Conservation (phyloP, 345 rosid species). For the Citrus sp. region DNA sequence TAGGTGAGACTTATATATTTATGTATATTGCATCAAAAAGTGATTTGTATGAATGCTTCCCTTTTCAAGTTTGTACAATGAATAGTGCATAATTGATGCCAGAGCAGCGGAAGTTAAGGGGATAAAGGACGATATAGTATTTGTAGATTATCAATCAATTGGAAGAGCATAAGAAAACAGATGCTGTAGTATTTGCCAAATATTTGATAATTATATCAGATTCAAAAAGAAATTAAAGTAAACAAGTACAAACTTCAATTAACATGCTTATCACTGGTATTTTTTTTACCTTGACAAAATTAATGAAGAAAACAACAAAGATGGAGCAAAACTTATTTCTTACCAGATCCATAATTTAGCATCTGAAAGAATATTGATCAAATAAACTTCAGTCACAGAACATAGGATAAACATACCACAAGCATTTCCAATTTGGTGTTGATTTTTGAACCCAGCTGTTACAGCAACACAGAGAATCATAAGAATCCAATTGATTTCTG, state of each 20-base stretch:
- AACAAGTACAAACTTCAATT: background rate
- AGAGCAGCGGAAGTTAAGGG: too few species aligned
- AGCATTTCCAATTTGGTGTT: conserved; percentile 31
- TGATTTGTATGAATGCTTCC: too few species aligned
- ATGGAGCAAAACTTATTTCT: background rate
- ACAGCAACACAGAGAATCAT: conserved; percentile 29
- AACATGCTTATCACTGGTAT: too few species aligned
- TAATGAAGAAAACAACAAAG: background rate
- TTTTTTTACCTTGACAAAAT: background rate
- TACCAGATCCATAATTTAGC: background rate
- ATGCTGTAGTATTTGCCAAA: background rate
- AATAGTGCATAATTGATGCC: too few species aligned
- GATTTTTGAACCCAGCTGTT: conserved; percentile 24
- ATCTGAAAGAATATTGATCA: background rate
- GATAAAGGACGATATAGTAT: too few species aligned
- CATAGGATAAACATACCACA: conserved; percentile 12
- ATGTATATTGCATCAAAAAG: too few species aligned
- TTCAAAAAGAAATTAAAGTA: background rate
- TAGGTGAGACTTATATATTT: too few species aligned
- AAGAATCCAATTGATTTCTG: conserved; percentile 34
- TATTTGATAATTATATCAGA: background rate
- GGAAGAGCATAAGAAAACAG: too few species aligned
- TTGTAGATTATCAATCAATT: too few species aligned
- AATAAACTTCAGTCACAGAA: background rate
- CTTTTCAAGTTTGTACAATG: too few species aligned